Base-by-base conservation (phyloP, 2,329 filamentous ascomycete genomes). In the Kalmusia sp. region DNA sequence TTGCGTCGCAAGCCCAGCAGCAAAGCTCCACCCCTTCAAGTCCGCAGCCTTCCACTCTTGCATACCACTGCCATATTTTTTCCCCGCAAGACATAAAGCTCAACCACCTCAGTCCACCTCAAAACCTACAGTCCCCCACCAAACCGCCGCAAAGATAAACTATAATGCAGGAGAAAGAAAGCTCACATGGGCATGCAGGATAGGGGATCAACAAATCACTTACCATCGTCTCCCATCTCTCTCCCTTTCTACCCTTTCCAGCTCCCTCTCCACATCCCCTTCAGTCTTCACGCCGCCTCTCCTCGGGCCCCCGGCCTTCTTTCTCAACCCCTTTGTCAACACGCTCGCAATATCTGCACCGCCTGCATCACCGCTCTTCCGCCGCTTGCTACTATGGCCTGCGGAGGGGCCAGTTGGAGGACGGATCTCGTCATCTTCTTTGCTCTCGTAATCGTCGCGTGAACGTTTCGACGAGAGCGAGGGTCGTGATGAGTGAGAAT, bases 201-300 rank as follows among this genome's bases (percentile, higher is more conserved):
- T n/a, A n/a, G n/a, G n/a, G n/a, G n/a, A n/a, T n/a, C 24, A 25
- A 12, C 19, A 27, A 22, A 12, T 19, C 11, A 25, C 46, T 44
- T 43, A 41, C 47, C 52, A 64, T 12, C 55, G 38, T 22, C 67
- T 44, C 27, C 62, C 52, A 22, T 70, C 67, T 35, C 70, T 57
- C 48, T 73, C 70, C 45, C 69, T 48, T 52, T 73, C 70, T 3
- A 62, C 58, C 35, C 67, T 58, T 59, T 70, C 64, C 61, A 72
- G 59, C 25, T 72, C 69, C 33, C 64, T 44, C 56, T 70, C 70
- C 8, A 61, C 64, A 41, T 70, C 68, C 2, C 70, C 68, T 35
- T 73, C 71, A 0, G 52, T 69, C 47, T 68, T 66, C 3, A 72
- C 64, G 3, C 71, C 70, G 8, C 70, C 71, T n/a, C 70, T 57